These are phyloP conservation scores for Grammothele lineata DNA, from an alignment of 768 basidiomycete genomes.

Conservation along the genomic window DNA sequence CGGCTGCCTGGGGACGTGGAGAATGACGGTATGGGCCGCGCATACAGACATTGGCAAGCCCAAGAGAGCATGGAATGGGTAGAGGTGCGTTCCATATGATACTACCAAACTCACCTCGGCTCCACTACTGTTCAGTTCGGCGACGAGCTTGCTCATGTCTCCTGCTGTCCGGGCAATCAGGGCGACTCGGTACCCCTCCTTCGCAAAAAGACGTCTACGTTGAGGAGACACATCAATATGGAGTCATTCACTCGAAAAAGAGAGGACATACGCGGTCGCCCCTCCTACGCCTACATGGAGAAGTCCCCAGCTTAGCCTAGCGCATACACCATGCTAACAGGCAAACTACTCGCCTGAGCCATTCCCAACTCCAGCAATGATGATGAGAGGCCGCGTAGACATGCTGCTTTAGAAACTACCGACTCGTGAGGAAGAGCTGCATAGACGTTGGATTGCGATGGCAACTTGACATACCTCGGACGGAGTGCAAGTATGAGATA, in stretches of 20 bases:
- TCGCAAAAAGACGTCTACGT: conserved; percentile 35
- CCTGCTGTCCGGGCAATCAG: conserved; percentile 34
- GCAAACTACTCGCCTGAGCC: conserved; percentile 28
- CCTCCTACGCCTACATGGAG: conserved; percentile 33
- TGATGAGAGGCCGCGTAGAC: conserved; percentile 28
- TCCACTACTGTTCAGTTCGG: conserved; percentile 30
- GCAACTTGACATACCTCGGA: too few species aligned
- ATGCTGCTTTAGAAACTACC: background rate
- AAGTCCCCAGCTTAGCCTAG: background rate
- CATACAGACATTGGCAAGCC: background rate
- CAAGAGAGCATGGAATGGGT: too few species aligned
- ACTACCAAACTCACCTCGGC: conserved; percentile 33
- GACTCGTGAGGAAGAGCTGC: too few species aligned
- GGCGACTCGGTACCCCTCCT: conserved; percentile 38
- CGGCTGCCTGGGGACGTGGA: conserved; percentile 27
- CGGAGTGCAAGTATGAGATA: too few species aligned
- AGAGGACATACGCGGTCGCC: conserved; percentile 34
- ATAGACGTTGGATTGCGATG: too few species aligned
- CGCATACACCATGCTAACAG: background rate
- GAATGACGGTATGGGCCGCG: background rate
- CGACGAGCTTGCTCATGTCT: conserved; percentile 28
- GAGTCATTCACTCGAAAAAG: too few species aligned
- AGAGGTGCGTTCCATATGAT: too few species aligned
- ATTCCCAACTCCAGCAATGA: conserved; percentile 39
- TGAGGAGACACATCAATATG: background rate